Evolutionary conservation across 1,139 yeast genomes (phyloP).

Genomic region (Pichia sp.): DNA sequence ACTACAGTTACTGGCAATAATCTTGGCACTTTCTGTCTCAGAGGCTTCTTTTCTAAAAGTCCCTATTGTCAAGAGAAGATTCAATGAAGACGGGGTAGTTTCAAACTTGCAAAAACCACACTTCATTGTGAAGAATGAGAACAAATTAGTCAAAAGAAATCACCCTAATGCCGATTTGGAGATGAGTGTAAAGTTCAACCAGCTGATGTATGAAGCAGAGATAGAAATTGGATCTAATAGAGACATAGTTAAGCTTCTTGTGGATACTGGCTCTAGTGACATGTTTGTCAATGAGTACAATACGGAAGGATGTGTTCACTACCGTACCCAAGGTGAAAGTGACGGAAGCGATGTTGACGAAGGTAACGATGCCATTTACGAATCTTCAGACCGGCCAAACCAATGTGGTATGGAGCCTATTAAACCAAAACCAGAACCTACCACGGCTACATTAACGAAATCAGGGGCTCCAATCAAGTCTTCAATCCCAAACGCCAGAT

Average conservation of each 20-base stretch:
- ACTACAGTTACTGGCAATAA: not conserved
- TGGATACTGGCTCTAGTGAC: constrained; percentile 63
- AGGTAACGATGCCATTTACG: not conserved
- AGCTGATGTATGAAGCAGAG: constrained; percentile 32
- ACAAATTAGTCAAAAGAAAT: constrained; percentile 6
- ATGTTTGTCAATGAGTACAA: constrained; percentile 38
- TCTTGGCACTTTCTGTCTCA: not conserved
- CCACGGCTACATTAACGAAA: too few species aligned
- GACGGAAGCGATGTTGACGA: not conserved
- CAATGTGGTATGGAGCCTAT: too few species aligned
- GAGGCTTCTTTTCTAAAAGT: constrained; percentile 1
- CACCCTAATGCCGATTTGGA: constrained; percentile 3
- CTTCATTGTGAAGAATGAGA: constrained; percentile 1
- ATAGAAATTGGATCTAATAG: constrained; percentile 46
- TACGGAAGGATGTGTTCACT: constrained; percentile 6
- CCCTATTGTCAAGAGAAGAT: constrained; percentile 2
- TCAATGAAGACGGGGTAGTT: not conserved
- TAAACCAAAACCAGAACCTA: too few species aligned
- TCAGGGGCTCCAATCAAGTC: not conserved
- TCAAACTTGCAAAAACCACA: not conserved
- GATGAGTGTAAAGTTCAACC: constrained; percentile 25
- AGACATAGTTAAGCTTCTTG: constrained; percentile 39
- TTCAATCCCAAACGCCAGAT: too few species aligned
- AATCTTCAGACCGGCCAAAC: too few species aligned
- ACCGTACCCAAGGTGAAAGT: not conserved